These are phyloP conservation scores for Leucosporidium yakuticum DNA, from an alignment of 768 basidiomycete species.

Conservation along the genomic window DNA sequence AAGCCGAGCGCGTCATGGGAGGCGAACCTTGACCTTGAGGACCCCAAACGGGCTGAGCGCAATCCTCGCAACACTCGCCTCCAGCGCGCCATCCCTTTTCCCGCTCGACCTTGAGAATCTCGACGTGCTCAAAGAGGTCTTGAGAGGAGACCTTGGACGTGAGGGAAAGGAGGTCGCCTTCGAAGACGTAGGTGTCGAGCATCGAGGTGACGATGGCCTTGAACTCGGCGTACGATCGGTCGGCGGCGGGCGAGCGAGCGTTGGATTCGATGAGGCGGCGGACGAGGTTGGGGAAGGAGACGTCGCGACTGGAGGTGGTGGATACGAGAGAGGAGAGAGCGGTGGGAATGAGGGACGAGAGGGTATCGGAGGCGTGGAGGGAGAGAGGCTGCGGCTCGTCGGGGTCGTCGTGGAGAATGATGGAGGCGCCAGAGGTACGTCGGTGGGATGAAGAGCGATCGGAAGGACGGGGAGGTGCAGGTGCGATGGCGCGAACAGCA, in stretches of 20 bases:
- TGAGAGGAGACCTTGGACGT: conserved; percentile 72
- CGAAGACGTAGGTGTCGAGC: conserved; percentile 86
- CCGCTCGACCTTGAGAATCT: conserved; percentile 47
- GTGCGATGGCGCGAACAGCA: conserved; percentile 44
- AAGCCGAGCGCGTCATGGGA: conserved; percentile 25
- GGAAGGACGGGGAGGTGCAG: conserved; percentile 6
- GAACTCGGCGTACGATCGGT: conserved; percentile 74
- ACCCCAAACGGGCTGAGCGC: conserved; percentile 33
- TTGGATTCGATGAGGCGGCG: conserved; percentile 78
- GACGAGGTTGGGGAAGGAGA: conserved; percentile 89
- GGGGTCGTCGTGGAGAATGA: conserved; percentile 33
- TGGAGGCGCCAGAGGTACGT: conserved; percentile 22
- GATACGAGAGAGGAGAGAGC: conserved; percentile 79
- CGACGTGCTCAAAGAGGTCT: conserved; percentile 71
- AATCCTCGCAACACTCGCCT: conserved; percentile 30
- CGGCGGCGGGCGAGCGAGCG: conserved; percentile 52
- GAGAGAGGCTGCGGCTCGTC: conserved; percentile 36
- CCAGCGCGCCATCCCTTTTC: conserved; percentile 41
- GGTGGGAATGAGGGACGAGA: conserved; percentile 72
- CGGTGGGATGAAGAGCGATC: conserved; percentile 18
- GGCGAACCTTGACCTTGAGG: conserved; percentile 19
- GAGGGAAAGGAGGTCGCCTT: conserved; percentile 81
- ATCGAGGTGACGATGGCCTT: conserved; percentile 86
- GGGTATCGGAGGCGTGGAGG: conserved; percentile 48
- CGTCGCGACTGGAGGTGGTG: conserved; percentile 65